Conservation (phyloP, 768 basidiomycete genomes). For the Serendipita sp. region DNA sequence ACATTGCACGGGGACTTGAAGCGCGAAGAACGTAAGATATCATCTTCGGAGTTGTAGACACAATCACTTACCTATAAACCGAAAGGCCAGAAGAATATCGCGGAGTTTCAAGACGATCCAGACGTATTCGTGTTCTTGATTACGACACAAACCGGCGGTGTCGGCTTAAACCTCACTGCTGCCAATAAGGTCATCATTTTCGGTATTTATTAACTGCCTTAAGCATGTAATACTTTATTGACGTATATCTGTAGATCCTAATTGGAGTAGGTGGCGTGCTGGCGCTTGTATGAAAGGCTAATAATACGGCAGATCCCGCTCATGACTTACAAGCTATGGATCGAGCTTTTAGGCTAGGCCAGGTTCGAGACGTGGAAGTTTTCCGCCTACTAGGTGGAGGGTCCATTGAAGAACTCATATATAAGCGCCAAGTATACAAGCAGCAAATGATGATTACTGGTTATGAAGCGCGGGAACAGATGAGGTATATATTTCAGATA, state of each 20-base stretch:
- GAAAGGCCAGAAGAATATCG: constrained; percentile 84
- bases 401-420: constrained; percentile 75
- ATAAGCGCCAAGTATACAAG: constrained; percentile 81
- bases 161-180: constrained; percentile 76
- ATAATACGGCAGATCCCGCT: constrained; percentile 53
- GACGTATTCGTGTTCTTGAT: constrained; percentile 71
- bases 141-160: constrained; percentile 82
- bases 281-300: neutral
- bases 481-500: constrained; percentile 30
- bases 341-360: constrained; percentile 73
- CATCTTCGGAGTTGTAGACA: too few relatives aligned
- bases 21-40: constrained; percentile 43
- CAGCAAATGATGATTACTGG: constrained; percentile 89
- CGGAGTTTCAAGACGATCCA: constrained; percentile 61
- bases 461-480: constrained; percentile 70
- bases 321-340: constrained; percentile 92
- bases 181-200: constrained; percentile 94
- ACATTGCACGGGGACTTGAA: constrained; percentile 68
- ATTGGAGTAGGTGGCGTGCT: constrained; percentile 63
- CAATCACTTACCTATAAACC: constrained; percentile 31
- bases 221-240: constrained; percentile 6
- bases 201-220: constrained; percentile 28
- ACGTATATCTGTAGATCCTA: constrained; percentile 43
- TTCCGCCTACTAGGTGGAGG: constrained; percentile 75
- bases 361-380: constrained; percentile 70